A percentile compares a stretch with the other conserved stretches of the same genome.
phyloP scores from a whole-genome alignment of 192 early-diverging fungal genomes.

The Backusella psychrophila region DNA sequence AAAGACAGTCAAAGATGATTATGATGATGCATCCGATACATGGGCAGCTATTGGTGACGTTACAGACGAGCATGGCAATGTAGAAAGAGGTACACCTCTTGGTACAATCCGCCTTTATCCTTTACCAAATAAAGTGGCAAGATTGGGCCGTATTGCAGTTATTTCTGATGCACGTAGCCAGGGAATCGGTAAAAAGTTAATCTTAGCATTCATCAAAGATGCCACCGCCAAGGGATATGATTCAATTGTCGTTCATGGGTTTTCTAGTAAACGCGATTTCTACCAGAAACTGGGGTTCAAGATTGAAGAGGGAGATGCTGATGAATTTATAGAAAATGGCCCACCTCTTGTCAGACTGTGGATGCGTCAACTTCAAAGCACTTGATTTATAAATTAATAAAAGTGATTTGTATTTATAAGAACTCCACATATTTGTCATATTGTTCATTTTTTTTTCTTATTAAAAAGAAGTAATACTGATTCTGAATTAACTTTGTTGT shows the following conservation, averaged over 20 bases:
- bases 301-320: slow-evolving; percentile 24
- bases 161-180: slow-evolving; percentile 20
- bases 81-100: slow-evolving; percentile 6
- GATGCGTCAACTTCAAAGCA: not conserved
- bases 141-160: slow-evolving; percentile 28
- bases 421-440: not conserved
- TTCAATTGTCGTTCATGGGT: slow-evolving; percentile 19
- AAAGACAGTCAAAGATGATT: not conserved
- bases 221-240: not conserved
- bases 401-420: not conserved
- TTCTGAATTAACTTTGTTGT: no score
- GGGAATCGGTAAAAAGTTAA: slow-evolving; percentile 15
- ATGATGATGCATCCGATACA: not conserved
- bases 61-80: not conserved
- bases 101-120: slow-evolving; percentile 22
- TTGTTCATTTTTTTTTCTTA: not conserved
- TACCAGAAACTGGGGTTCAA: slow-evolving; percentile 25
- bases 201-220: slow-evolving; percentile 3
- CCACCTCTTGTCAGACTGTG: slow-evolving; percentile 25
- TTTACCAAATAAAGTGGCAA: slow-evolving; percentile 16
- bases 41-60: not conserved
- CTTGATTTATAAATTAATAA: not conserved
- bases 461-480: not conserved
- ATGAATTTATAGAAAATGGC: slow-evolving; percentile 29
- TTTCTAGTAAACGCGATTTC: slow-evolving; percentile 20